Evolutionary conservation across 202 grass and related monocot species (phyloP), one percentile per base, ranked within the genome.

Genomic region (Carex arenaria): DNA sequence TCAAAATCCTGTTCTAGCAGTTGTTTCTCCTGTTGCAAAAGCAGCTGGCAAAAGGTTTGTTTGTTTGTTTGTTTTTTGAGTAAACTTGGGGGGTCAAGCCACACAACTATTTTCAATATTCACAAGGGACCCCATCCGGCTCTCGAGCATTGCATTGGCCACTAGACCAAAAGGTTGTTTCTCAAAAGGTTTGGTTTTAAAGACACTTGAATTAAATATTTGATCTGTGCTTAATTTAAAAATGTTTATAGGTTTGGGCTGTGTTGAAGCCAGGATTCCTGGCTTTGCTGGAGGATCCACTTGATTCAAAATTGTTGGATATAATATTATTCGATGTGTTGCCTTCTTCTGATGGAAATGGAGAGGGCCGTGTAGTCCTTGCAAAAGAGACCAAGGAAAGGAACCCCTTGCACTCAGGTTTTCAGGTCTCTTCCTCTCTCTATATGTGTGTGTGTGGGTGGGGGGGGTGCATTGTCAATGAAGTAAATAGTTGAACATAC

Each of bases 211-310:
- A 77, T 38, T 26, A 18, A 59, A 59, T 87, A 14, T 80, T 60
- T 64, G 60, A 84, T 40, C 38, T 87, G 13, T 83, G 34, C 28
- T 59, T 88, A 45, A 82, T 86, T 85, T 74, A 32, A 69, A 74
- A 86, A 68, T 75, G 54, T 89, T 52, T 63, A 70, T 86, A 98
- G 95, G 92, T 95, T 47, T 98, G 95, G 95, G 86, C 90, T 86
- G 95, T 98, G 31, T 81, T 98, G 67, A 98, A 98, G 83, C 95
- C 95, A 49, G 95, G 95, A 79, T 98, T 98, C 76, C 88, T 98
- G 85, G 89, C 95, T 84, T 93, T 98, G 66, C 89, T 95, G 31
- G 86, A 90, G 91, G 92, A 95, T 91, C 95, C 95, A 86, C 90
- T 91, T 81, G 95, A 95, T 74, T 87, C 95, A 78, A 95, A 98